These are phyloP conservation scores for Shiraia bambusicola DNA, from an alignment of 2,329 filamentous ascomycete species.

Conservation along the genomic window DNA sequence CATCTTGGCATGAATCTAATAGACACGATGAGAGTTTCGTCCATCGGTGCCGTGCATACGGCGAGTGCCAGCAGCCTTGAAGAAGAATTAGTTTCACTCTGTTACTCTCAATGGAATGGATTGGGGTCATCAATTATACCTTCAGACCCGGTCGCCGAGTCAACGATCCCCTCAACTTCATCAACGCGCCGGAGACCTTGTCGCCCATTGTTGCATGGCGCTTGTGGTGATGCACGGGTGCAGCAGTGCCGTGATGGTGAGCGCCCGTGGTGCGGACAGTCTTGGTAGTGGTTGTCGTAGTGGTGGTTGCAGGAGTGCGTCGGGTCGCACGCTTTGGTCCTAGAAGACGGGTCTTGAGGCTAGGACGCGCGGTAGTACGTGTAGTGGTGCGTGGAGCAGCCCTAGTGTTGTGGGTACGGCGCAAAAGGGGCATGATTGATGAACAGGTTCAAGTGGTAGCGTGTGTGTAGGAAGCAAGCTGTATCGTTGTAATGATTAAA, in stretches of 20 bases:
- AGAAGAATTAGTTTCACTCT: slow-evolving; percentile 3
- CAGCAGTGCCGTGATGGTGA: slow-evolving; percentile 21
- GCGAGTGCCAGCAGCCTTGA: slow-evolving; percentile 69
- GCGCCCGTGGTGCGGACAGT: slow-evolving; percentile 49
- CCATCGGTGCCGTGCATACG: slow-evolving; percentile 76
- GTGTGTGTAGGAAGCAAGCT: slow-evolving; percentile 5
- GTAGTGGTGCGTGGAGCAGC: slow-evolving; percentile 34
- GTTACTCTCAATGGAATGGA: too few species aligned
- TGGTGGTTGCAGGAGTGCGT: slow-evolving; percentile 37
- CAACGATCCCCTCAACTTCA: slow-evolving; percentile 70
- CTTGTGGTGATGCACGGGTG: slow-evolving; percentile 60
- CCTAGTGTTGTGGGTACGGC: slow-evolving; percentile 24
- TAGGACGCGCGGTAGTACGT: slow-evolving; percentile 48
- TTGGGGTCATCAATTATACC: too few species aligned
- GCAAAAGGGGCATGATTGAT: slow-evolving; percentile 34
- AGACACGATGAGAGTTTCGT: slow-evolving; percentile 49
- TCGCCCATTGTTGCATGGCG: slow-evolving; percentile 70
- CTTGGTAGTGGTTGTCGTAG: slow-evolving; percentile 44
- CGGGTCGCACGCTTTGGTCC: slow-evolving; percentile 32
- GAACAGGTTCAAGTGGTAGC: slow-evolving; percentile 2
- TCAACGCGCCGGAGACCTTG: slow-evolving; percentile 74
- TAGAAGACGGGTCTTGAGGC: slow-evolving; percentile 57
- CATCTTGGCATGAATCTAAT: slow-evolving; percentile 13
- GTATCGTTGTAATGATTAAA: neutral
- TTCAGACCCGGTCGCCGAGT: slow-evolving; percentile 71